Conservation (phyloP, 306 rosid genomes). For the Casuarina glauca region DNA sequence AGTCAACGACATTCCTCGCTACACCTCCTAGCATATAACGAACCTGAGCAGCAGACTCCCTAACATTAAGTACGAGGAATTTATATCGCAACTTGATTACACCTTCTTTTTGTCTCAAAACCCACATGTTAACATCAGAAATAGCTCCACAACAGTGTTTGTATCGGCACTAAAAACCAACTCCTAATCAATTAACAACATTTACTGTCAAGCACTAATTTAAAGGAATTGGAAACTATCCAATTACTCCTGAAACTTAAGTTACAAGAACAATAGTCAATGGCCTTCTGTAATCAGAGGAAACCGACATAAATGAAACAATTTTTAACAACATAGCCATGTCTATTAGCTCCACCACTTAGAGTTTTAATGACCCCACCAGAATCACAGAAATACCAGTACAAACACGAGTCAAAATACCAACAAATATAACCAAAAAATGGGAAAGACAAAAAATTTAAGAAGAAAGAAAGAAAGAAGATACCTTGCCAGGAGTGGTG, state of each 20-base stretch:
- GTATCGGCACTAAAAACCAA: not conserved
- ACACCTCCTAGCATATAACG: slow-evolving; percentile 80
- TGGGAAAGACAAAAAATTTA: not conserved
- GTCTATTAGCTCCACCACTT: not conserved
- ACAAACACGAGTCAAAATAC: not conserved
- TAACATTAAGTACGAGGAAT: not conserved
- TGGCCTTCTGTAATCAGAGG: not conserved
- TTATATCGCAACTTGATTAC: not conserved
- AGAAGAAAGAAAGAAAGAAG: not conserved
- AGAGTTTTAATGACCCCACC: not conserved
- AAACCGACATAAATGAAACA: not conserved
- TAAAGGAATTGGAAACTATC: not conserved
- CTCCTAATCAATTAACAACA: not conserved
- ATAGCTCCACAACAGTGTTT: not conserved
- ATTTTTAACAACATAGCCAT: not conserved
- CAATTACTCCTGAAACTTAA: not conserved
- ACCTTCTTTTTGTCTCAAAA: slow-evolving; percentile 1
- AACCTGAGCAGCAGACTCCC: slow-evolving; percentile 49
- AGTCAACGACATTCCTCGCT: slow-evolving; percentile 91
- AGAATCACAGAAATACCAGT: not conserved
- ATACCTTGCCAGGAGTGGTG: slow-evolving; percentile 76
- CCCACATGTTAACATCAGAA: not conserved
- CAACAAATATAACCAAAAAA: not conserved
- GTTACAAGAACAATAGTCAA: not conserved
- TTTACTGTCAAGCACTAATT: slow-evolving; percentile 4